A percentile compares a stretch with the other conserved stretches of the same genome.
These are phyloP conservation scores for Leccinum arenicola DNA, from an alignment of 768 basidiomycete genomes.

Conservation along the genomic window DNA sequence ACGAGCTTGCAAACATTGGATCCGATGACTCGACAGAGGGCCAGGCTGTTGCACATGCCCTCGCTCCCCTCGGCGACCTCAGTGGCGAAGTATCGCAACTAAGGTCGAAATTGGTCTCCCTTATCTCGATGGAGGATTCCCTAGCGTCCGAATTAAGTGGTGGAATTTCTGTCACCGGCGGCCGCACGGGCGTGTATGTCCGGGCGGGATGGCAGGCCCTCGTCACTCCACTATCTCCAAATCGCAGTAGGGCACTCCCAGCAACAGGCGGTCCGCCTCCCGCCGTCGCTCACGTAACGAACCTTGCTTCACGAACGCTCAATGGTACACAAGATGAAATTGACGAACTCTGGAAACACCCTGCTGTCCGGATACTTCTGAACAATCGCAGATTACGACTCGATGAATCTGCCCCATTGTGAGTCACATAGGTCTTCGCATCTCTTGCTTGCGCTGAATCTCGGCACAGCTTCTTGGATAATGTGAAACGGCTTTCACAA, in stretches of 20 bases:
- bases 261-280: conserved; percentile 31
- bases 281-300: conserved; percentile 41
- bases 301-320: conserved; percentile 55
- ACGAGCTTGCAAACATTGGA: conserved; percentile 41
- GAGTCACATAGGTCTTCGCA: conserved; percentile 25
- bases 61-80: conserved; percentile 33
- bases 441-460: conserved; percentile 2
- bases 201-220: conserved; percentile 72
- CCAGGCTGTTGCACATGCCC: conserved; percentile 31
- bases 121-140: conserved; percentile 64
- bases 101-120: conserved; percentile 55
- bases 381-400: conserved; percentile 58
- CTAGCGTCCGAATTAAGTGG: conserved; percentile 67
- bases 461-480: conserved; percentile 59
- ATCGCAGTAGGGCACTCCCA: conserved; percentile 40
- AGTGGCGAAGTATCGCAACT: conserved; percentile 48
- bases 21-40: conserved; percentile 30
- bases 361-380: conserved; percentile 57
- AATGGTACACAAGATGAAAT: conserved; percentile 50
- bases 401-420: conserved; percentile 79
- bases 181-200: conserved; percentile 61
- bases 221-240: conserved; percentile 40
- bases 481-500: conserved; percentile 61
- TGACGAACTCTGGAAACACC: conserved; percentile 66
- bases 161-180: conserved; percentile 59